Base-by-base conservation (phyloP, 306 rosid species). In the Begonia masoniana region DNA sequence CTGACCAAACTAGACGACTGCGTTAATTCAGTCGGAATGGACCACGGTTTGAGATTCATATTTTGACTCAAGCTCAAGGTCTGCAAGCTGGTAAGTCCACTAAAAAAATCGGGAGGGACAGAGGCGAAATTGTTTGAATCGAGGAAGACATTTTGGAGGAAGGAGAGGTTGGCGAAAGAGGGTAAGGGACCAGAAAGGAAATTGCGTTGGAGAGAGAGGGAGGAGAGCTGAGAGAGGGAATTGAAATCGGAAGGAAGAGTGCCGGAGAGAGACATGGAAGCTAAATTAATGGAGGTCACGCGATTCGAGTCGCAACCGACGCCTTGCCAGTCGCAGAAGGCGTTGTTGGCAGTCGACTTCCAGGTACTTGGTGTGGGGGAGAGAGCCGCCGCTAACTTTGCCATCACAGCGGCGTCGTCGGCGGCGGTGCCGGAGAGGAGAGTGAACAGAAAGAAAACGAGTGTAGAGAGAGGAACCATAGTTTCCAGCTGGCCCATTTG, bases 221-320 rank as follows among this genome's bases (percentile, higher is more conserved):
- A 2, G 17, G 73, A 53, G 65, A 89, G 91, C 42, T 69, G 67
- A 1, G 87, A 41, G 52, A 89, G 94, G 23, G 87, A 50, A 59
- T 69, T 79, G 16, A 89, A 78, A 71, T 85, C 78, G 13, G 85
- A 53, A 43, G 95, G 95, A 2, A 89, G 85, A 0, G 74, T 47
- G 9, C 97, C 97, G 31, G 79, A 57, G 66, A 89, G 85, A 2
- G 76, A 69, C 4, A 16, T 17, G 0, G 82, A 68, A 13, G 65
- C 61, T 7, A 82, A 58, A 69, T 53, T 57, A 53, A 89, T 78
- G 64, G 66, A 15, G 67, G 68, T 75, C 14, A 89, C 94, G 12
- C 82, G 76, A 55, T 49, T 42, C 10, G 52, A 11, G 57, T 75
- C 88, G 59, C 97, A 89, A 0, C 46, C 49, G 45, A 89, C 42